Base-by-base conservation (phyloP, 345 rosid species). In the Eucalyptus microcorys region DNA sequence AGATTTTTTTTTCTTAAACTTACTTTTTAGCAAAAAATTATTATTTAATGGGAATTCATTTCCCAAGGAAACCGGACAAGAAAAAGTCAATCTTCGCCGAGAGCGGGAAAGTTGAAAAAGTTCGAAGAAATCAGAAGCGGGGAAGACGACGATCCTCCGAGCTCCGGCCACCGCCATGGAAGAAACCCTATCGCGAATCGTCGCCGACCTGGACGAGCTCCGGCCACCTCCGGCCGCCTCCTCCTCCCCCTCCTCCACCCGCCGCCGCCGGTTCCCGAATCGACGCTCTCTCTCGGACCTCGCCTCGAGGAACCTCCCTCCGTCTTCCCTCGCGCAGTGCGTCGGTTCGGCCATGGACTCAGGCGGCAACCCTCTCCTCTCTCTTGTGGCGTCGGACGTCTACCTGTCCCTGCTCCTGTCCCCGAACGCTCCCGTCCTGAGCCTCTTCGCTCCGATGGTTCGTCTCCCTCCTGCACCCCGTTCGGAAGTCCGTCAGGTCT, bases 381-480 rank as follows among this genome's bases (percentile, higher is more conserved):
- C 95, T 37, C 95, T 96, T n/a, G 49, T 90, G 43, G 95, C 97
- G 37, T 95, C 97, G 87, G 91, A 93, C 79, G 90, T 93, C 27
- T 96, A 95, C 90, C 94, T 96, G 14, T 91, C 93, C 57, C 92
- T 95, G 85, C 94, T 96, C 53, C 95, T 96, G 26, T 91, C 94
- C 8, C 94, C 97, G 7, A 92, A 91, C 81, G 94, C 97, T 76
- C 96, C 98, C 24, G 97, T 95, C 84, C 93, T 95, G 93, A 93
- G 96, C 24, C 95, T 95, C 89, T 96, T 97, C 92, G 94, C 96
- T 50, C 99, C 99, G 4, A 87, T 97, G 79, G 92, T 96, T 96
- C 87, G 94, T 93, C 85, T 94, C 96, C 43, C 92, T 97, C n/a
- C 96, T 96, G 37, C 95, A 95, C 45, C 95, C 97, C 45, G 87